Conservation (phyloP, 2,329 filamentous ascomycete species). For the Aurifilum marmelostoma region DNA sequence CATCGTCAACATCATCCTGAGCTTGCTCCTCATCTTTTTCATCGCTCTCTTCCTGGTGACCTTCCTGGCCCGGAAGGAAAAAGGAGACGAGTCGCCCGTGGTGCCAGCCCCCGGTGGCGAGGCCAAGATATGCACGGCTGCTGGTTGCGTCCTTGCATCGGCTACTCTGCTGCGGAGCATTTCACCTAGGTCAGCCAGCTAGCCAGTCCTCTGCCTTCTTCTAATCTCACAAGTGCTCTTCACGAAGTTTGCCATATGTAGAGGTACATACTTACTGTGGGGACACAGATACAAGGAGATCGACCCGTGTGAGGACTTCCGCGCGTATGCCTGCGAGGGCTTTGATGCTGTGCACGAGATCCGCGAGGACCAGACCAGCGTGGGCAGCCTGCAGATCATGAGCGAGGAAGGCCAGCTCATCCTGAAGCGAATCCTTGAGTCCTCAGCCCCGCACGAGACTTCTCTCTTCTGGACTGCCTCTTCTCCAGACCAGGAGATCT, state of each 20-base stretch:
- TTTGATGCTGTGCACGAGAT: slow-evolving; percentile 68
- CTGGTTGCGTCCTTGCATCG: slow-evolving; percentile 28
- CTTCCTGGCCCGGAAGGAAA: background rate
- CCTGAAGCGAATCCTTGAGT: slow-evolving; percentile 66
- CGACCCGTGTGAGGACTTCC: slow-evolving; percentile 70
- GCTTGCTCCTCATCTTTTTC: slow-evolving; percentile 19
- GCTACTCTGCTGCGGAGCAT: slow-evolving; percentile 28
- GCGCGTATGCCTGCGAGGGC: slow-evolving; percentile 62
- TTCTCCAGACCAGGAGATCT: slow-evolving; percentile 62
- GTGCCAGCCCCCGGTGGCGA: slow-evolving; percentile 6
- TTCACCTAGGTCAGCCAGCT: slow-evolving; percentile 22
- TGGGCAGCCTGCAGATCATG: slow-evolving; percentile 65
- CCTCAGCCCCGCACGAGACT: slow-evolving; percentile 50
- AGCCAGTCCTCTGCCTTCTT: slow-evolving; percentile 32
- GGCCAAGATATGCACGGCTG: slow-evolving; percentile 26
- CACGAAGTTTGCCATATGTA: no score
- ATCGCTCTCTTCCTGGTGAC: slow-evolving; percentile 21
- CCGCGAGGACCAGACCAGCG: slow-evolving; percentile 63
- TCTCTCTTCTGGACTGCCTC: slow-evolving; percentile 41
- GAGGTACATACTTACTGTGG: background rate
- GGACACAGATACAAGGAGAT: slow-evolving; percentile 54
- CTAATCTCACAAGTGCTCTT: no score
- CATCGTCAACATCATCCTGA: slow-evolving; percentile 21
- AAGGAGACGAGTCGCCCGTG: background rate
- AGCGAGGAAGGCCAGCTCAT: slow-evolving; percentile 60